Evolutionary conservation across 208 protist genomes (phyloP).

Genomic region (Acanthamoeba rhysodes): DNA sequence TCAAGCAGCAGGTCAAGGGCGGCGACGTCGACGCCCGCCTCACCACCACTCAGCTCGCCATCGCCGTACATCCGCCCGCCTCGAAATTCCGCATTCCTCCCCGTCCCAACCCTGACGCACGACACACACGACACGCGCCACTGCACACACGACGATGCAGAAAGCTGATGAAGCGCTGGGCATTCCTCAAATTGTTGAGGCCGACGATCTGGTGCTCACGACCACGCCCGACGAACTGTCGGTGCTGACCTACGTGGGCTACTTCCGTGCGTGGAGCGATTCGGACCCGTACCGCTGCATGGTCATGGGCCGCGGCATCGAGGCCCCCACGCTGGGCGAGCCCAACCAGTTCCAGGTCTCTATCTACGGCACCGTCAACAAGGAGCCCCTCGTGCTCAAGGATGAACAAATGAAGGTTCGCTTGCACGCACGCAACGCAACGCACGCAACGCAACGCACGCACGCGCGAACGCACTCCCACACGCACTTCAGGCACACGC

Average conservation of each 20-base stretch:
- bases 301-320: constrained; percentile 67
- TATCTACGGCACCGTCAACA: constrained; percentile 62
- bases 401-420: constrained; percentile 56
- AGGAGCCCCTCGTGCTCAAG: constrained; percentile 65
- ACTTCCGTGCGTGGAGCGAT: constrained; percentile 63
- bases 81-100: neutral
- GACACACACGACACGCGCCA: neutral
- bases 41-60: constrained; percentile 43
- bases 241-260: constrained; percentile 65
- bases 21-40: constrained; percentile 40
- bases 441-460: neutral
- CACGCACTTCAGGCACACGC: no score
- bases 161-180: constrained; percentile 70
- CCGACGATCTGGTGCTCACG: constrained; percentile 37
- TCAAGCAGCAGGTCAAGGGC: constrained; percentile 51
- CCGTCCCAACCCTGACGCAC: neutral
- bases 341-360: constrained; percentile 61
- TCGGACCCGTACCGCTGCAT: constrained; percentile 63
- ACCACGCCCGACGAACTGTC: constrained; percentile 51
- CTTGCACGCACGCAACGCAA: neutral
- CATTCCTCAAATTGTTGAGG: constrained; percentile 61
- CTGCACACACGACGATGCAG: neutral
- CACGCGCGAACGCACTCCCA: no score
- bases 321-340: constrained; percentile 34
- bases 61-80: neutral